Evolutionary conservation across 306 rosid species (phyloP).

Genomic region (Trifolium repens): DNA sequence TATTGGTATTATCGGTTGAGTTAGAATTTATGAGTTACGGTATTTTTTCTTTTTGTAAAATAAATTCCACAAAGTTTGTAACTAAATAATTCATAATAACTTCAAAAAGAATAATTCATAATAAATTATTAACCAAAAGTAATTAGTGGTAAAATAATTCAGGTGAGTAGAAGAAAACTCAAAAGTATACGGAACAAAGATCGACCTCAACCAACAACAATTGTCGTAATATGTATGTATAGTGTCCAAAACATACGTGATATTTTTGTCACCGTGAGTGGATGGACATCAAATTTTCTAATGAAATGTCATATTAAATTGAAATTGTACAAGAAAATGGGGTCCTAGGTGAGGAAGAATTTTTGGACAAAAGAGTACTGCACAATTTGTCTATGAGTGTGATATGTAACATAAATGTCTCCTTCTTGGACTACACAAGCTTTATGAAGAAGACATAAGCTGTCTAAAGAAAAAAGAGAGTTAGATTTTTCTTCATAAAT

Average conservation of each 20-base stretch:
- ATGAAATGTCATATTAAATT: conserved; percentile 35
- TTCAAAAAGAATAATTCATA: too few relatives aligned
- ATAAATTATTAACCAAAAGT: not conserved
- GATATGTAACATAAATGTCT: conserved; percentile 46
- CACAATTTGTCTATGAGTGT: conserved; percentile 46
- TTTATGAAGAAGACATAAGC: conserved; percentile 43
- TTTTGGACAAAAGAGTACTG: conserved; percentile 47
- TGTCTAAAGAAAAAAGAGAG: conserved; percentile 36
- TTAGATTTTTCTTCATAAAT: conserved; percentile 24
- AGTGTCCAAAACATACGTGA: conserved; percentile 14
- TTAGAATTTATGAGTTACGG: too few relatives aligned
- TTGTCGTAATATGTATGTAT: not conserved
- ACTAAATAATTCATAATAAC: not conserved
- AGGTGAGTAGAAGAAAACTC: not conserved
- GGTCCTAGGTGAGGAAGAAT: conserved; percentile 44
- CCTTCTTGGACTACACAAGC: conserved; percentile 51
- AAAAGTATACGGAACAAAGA: not conserved
- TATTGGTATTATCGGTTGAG: too few relatives aligned
- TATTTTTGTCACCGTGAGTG: conserved; percentile 3
- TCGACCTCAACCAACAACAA: conserved; percentile 1
- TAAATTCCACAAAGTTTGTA: not conserved
- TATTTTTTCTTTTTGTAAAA: too few relatives aligned
- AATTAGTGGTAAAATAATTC: not conserved
- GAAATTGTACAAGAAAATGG: conserved; percentile 42
- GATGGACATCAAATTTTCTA: conserved; percentile 27